Evolutionary conservation across 164 flowering plant species (phyloP).

Genomic region (Protea cynaroides): DNA sequence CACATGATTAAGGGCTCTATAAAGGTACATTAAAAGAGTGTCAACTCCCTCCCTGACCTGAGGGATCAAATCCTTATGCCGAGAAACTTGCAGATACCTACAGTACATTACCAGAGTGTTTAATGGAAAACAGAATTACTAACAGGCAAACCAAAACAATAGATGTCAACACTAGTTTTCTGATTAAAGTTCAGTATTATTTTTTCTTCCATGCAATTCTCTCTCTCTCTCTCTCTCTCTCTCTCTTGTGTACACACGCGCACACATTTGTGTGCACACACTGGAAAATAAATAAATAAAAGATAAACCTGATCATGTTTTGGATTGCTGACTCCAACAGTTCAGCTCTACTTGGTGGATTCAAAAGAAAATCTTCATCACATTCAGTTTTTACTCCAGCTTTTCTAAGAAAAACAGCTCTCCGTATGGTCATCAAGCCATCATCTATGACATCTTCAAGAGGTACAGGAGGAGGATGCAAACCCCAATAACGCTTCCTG

Average conservation of each 20-base stretch:
- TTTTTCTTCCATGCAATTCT: no score
- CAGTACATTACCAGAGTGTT: constrained; percentile 7
- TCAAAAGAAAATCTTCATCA: constrained; percentile 60
- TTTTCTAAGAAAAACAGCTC: constrained; percentile 81
- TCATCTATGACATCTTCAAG: constrained; percentile 92
- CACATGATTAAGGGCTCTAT: constrained; percentile 74
- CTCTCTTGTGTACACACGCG: no score
- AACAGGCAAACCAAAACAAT: background rate
- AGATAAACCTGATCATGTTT: constrained; percentile 68
- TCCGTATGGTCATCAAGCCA: constrained; percentile 81
- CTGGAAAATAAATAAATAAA: background rate
- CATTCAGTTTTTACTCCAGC: constrained; percentile 84
- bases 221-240: no score
- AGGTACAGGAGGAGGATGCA: constrained; percentile 96
- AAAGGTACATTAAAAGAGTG: constrained; percentile 89
- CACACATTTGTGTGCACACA: no score
- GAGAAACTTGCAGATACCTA: constrained; percentile 72
- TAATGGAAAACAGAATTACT: background rate
- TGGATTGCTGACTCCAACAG: constrained; percentile 76
- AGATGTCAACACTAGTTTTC: background rate
- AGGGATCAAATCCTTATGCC: constrained; percentile 47
- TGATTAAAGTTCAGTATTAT: no score
- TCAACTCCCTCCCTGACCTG: constrained; percentile 88
- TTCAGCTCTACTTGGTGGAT: constrained; percentile 76
- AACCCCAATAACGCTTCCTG: constrained; percentile 95